phyloP scores from a whole-genome alignment of 1,284 basidiomycete genomes.

The Tremellales sp. region DNA sequence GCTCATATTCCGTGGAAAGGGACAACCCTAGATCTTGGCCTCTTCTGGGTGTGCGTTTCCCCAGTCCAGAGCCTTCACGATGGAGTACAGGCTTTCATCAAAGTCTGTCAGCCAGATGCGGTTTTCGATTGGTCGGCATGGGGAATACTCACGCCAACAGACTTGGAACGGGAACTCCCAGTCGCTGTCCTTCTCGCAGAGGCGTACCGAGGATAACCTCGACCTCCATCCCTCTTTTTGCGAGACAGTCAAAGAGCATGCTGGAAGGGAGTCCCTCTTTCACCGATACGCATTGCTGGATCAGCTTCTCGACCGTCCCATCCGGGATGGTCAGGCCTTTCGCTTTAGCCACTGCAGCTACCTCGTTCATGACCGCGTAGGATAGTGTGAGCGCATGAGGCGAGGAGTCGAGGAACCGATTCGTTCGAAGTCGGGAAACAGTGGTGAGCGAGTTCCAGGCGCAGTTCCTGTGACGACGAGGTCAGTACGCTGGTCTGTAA shows the following conservation, averaged over 20 bases:
- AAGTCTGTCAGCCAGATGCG: background rate
- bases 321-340: conserved; percentile 46
- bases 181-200: conserved; percentile 44
- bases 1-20: no score
- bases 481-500: background rate
- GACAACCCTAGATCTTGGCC: conserved; percentile 19
- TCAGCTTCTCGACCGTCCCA: conserved; percentile 38
- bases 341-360: conserved; percentile 45
- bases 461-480: conserved; percentile 28
- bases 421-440: conserved; percentile 40
- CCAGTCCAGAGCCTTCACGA: conserved; percentile 46
- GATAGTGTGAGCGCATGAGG: conserved; percentile 35
- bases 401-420: conserved; percentile 41
- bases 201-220: conserved; percentile 50
- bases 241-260: conserved; percentile 46
- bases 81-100: conserved; percentile 32
- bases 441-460: conserved; percentile 45
- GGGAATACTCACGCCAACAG: conserved; percentile 37
- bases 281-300: conserved; percentile 40
- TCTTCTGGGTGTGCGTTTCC: conserved; percentile 36
- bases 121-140: background rate
- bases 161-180: conserved; percentile 45
- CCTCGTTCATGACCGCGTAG: conserved; percentile 43
- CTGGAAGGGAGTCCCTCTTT: conserved; percentile 42
- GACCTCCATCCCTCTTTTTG: conserved; percentile 44